These are phyloP conservation scores for Coniochaeta sp. DNA, from an alignment of 2,329 filamentous ascomycete genomes.

Conservation along the genomic window DNA sequence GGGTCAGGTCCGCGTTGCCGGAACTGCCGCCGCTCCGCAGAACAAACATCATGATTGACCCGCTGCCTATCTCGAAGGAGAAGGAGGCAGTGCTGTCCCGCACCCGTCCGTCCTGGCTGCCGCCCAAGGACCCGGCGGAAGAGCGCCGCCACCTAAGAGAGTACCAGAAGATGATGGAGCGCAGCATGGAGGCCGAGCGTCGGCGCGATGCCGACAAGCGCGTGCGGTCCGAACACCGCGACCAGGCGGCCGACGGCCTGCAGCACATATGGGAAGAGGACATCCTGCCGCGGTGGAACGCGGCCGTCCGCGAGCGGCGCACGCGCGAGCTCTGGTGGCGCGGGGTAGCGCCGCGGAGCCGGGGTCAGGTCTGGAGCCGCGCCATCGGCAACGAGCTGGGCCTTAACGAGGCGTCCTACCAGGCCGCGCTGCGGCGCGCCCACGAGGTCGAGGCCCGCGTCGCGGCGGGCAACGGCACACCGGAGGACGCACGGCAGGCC, in stretches of 20 bases:
- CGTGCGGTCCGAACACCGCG: slow-evolving; percentile 44
- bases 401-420: slow-evolving; percentile 59
- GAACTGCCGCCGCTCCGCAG: slow-evolving; percentile 63
- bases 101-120: slow-evolving; percentile 76
- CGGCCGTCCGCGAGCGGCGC: slow-evolving; percentile 58
- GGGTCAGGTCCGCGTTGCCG: slow-evolving; percentile 60
- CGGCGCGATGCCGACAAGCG: slow-evolving; percentile 46
- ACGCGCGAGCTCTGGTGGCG: slow-evolving; percentile 79
- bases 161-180: slow-evolving; percentile 76
- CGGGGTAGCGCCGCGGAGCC: slow-evolving; percentile 63
- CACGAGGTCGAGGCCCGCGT: slow-evolving; percentile 53
- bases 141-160: slow-evolving; percentile 83
- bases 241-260: slow-evolving; percentile 45
- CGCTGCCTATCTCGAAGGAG: slow-evolving; percentile 75
- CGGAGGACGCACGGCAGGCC: slow-evolving; percentile 48
- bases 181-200: slow-evolving; percentile 51
- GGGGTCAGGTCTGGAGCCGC: slow-evolving; percentile 61
- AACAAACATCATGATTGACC: slow-evolving; percentile 77
- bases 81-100: slow-evolving; percentile 78
- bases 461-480: slow-evolving; percentile 39
- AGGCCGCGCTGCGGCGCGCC: slow-evolving; percentile 62
- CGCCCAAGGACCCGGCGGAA: slow-evolving; percentile 82
- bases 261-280: slow-evolving; percentile 68
- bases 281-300: slow-evolving; percentile 68
- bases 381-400: slow-evolving; percentile 70